Evolutionary conservation across 345 rosid genomes (phyloP), one percentile per base, ranked within the genome.

Genomic region (Ceriops zippeliana): DNA sequence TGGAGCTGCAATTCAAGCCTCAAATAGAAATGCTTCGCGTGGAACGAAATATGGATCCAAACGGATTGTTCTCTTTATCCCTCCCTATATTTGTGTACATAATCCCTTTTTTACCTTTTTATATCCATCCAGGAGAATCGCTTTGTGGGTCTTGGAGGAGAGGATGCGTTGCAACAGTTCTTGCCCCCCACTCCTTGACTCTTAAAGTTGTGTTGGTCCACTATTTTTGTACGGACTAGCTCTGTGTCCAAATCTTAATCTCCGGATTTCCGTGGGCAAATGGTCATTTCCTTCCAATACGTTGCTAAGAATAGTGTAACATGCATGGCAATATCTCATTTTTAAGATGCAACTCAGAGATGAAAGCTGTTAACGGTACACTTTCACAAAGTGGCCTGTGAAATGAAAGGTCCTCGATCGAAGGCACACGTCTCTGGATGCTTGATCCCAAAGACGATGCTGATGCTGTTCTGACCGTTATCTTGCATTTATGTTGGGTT

Each of bases 1-100:
- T 86, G 89, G 88, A 91, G 96, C 75, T 89, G 93, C 31, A 81
- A 91, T 5, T 74, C 89, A 28, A 89, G 96, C 85, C 89, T 91
- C 47, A 84, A 86, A 78, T 85, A 83, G 61, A 69, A 70, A 49
- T 62, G 27, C 52, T 47, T 52, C 58, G 6, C 65, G 4, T 7
- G 37, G 46, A 32, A 15, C 64, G 38, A 7, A 22, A 21, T 0
- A 7, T 4, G 3, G 58, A 54, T 54, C 26, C 26, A n/a, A 8
- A 56, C 6, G 1, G 28, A 2, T 22, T 56, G 24, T 20, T 56
- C 24, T 56, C 11, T 22, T 56, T 11, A 21, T 15, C 11, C 1
- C 4, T 15, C 11, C 1, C 10, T 22, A 15, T 11, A 66, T 70
- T 70, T 37, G 58, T 69, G 73, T 75, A 56, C 59, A 73, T 68